Evolutionary conservation across 495 filamentous ascomycete genomes (phyloP), one percentile per base, ranked within the genome.

Genomic region (Podospora sp.): DNA sequence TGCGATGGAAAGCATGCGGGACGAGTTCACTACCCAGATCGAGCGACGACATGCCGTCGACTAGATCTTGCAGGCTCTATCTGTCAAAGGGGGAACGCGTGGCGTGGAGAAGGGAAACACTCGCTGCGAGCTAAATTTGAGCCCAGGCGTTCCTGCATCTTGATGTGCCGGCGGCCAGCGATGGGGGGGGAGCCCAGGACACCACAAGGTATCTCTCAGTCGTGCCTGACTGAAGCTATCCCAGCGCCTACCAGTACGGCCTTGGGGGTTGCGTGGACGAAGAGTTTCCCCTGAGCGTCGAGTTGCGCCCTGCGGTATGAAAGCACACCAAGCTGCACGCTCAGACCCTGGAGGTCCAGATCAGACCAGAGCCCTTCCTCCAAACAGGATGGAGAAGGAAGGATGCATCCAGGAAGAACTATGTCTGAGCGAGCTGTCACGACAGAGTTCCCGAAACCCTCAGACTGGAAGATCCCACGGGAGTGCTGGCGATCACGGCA

Each of bases 261-360:
- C 49, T 36, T 52, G 25, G 26, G 29, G 49, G 50, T 49, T 33
- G 62, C 18, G 46, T 20, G 16, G 25, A 20, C 1, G 26, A n/a
- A 33, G 21, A 24, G 22, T 29, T 12, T 65, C 52, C 53, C 25
- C 52, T 29, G 52, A 50, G 60, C 36, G 36, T 33, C 21, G 33
- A 22, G 51, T 58, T 56, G 35, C 51, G 52, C 52, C 3, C 27
- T 22, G 51, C 11, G 18, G 16, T 11, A 53, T 40, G 22, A 12
- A 22, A n/a, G 27, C 8, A 63, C 20, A 9, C 20, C 49, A 20
- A 56, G 25, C 63, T 65, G 63, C 52, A 56, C 63, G 63, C 63
- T 65, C 63, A 65, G 63, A 65, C 63, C 51, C 22, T 21, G 51
- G 63, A 65, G 57, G n/a, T 46, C n/a, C 29, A 29, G 22, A 57